Evolutionary conservation across 78 protist genomes (phyloP).

Genomic region (Acrasis kona): DNA sequence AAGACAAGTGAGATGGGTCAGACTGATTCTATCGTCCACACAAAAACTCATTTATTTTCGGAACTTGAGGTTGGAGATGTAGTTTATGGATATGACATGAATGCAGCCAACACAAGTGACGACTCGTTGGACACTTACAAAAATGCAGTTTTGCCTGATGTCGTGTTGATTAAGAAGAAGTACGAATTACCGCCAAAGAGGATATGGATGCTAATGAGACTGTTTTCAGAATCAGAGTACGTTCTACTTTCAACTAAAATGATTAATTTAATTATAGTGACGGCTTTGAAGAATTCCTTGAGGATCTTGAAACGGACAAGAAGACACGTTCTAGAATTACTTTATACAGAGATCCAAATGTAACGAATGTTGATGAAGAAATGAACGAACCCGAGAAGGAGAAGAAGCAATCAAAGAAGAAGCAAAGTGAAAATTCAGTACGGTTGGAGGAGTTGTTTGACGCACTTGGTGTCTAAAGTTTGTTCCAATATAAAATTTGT

Average conservation of each 20-base stretch:
- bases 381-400: too few relatives aligned
- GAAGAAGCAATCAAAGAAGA: too few relatives aligned
- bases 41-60: slow-evolving; percentile 75
- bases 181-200: slow-evolving; percentile 35
- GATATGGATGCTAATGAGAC: neutral
- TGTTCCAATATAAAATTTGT: too few relatives aligned
- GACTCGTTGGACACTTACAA: neutral
- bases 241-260: too few relatives aligned
- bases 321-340: slow-evolving; percentile 41
- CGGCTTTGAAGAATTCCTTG: slow-evolving; percentile 49
- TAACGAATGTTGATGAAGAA: too few relatives aligned
- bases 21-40: too few relatives aligned
- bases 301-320: slow-evolving; percentile 66
- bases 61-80: slow-evolving; percentile 66
- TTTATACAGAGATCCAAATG: slow-evolving; percentile 14
- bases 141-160: slow-evolving; percentile 50
- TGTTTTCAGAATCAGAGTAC: slow-evolving; percentile 1
- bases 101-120: slow-evolving; percentile 13
- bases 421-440: too few relatives aligned
- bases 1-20: too few relatives aligned
- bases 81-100: slow-evolving; percentile 48
- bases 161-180: slow-evolving; percentile 66
- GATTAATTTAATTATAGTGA: too few relatives aligned
- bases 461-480: too few relatives aligned
- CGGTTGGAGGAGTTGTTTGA: too few relatives aligned